Percentiles rank a stretch among this genome's conserved stretches.
These are phyloP conservation scores for Plasmodium gonderi DNA, from an alignment of 169 alveolate species.

Conservation along the genomic window DNA sequence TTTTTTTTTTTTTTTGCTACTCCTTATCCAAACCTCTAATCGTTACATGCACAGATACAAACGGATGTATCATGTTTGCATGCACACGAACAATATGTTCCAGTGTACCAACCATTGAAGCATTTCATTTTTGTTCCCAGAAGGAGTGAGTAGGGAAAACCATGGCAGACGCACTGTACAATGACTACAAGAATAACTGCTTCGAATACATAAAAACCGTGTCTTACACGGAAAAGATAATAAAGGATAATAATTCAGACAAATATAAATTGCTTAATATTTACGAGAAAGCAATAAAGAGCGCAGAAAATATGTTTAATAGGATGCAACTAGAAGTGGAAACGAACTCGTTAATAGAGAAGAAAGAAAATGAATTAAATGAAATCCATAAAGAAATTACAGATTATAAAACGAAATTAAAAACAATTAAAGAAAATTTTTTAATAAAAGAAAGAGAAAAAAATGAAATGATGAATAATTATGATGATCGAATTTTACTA, in stretches of 20 bases:
- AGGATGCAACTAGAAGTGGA: conserved; percentile 65
- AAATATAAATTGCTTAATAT: conserved; percentile 36
- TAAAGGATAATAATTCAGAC: conserved; percentile 58
- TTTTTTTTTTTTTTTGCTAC: too few species aligned
- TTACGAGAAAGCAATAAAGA: conserved; percentile 55
- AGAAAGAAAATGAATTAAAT: conserved; percentile 22
- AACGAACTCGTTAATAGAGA: conserved; percentile 9
- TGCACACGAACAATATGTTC: too few species aligned
- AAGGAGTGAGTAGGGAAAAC: neutral
- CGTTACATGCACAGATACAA: too few species aligned
- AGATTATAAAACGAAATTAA: conserved; percentile 48
- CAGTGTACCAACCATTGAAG: too few species aligned
- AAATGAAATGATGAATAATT: neutral
- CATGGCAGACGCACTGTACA: conserved; percentile 61
- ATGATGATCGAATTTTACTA: conserved; percentile 45
- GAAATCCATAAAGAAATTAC: conserved; percentile 24
- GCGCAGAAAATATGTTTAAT: conserved; percentile 65
- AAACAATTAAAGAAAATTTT: conserved; percentile 18
- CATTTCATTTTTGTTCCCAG: neutral
- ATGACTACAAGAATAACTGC: conserved; percentile 64
- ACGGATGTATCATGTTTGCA: too few species aligned
- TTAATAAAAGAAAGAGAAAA: conserved; percentile 12
- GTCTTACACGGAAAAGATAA: conserved; percentile 45
- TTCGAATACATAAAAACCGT: conserved; percentile 50
- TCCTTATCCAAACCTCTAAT: too few species aligned